These are phyloP conservation scores for Puccinia polysora DNA, from an alignment of 1,284 basidiomycete species.

Conservation along the genomic window DNA sequence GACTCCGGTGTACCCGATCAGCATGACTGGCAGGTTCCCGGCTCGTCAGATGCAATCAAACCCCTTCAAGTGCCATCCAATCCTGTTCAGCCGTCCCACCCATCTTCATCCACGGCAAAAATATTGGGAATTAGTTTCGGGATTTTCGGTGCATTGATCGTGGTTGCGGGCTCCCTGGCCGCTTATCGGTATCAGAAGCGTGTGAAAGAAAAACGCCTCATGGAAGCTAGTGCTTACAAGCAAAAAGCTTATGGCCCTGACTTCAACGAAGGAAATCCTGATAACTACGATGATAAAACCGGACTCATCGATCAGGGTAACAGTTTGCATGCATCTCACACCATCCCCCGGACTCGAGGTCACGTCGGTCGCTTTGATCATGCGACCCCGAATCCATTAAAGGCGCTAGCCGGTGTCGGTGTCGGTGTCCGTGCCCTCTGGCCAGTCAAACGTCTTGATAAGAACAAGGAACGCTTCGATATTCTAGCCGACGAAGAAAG, in stretches of 20 bases:
- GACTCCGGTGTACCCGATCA: not conserved
- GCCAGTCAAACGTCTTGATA: not conserved
- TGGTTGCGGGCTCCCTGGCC: constrained; percentile 12
- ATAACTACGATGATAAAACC: constrained; percentile 4
- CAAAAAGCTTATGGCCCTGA: constrained; percentile 32
- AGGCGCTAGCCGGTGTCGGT: constrained; percentile 24
- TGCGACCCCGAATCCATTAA: not conserved
- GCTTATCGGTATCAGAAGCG: constrained; percentile 31
- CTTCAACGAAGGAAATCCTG: not conserved
- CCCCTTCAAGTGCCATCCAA: not conserved
- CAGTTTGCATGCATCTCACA: constrained; percentile 22
- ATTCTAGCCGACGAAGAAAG: constrained; percentile 42
- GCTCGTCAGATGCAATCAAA: constrained; percentile 8
- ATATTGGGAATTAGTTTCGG: constrained; percentile 12
- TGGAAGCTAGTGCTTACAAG: constrained; percentile 26
- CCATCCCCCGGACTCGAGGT: not conserved
- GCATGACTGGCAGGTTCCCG: constrained; percentile 22
- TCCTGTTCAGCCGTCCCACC: not conserved
- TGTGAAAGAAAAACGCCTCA: not conserved
- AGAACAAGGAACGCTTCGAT: constrained; percentile 37
- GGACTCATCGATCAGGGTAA: constrained; percentile 22
- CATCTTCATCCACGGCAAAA: not conserved
- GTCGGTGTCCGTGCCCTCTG: constrained; percentile 16
- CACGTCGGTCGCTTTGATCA: not conserved
- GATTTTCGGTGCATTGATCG: not conserved